A percentile compares a stretch with the other conserved stretches of the same genome.
Evolutionary conservation across 768 basidiomycete genomes (phyloP).

Genomic region (Kwoniella dendrophila): DNA sequence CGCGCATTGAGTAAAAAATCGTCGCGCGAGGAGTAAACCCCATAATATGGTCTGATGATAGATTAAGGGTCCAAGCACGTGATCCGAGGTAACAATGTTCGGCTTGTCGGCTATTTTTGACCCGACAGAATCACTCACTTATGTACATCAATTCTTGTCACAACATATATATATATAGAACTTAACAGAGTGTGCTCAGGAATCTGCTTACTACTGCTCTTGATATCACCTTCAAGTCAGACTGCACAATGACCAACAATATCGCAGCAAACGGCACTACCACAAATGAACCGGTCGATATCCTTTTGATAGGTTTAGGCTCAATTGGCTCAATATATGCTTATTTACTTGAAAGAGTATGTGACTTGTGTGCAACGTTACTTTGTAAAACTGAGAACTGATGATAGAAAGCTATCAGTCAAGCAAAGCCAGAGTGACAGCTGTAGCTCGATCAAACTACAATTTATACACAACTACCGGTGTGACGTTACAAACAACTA

Average conservation of each 20-base stretch:
- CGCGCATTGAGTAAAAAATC: no score
- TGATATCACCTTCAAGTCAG: neutral
- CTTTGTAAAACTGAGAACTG: neutral
- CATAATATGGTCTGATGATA: no score
- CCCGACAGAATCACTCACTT: no score
- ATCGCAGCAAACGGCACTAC: neutral
- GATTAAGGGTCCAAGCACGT: no score
- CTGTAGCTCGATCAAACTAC: slow-evolving; percentile 72
- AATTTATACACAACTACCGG: slow-evolving; percentile 52
- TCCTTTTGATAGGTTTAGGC: slow-evolving; percentile 49
- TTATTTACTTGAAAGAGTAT: slow-evolving; percentile 69
- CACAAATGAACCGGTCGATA: slow-evolving; percentile 33
- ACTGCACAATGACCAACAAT: slow-evolving; percentile 8
- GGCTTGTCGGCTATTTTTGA: no score
- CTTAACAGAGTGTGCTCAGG: no score
- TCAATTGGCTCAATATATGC: slow-evolving; percentile 49
- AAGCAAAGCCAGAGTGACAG: slow-evolving; percentile 68
- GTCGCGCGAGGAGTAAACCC: no score
- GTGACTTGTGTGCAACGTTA: slow-evolving; percentile 31
- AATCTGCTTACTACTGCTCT: no score
- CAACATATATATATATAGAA: no score
- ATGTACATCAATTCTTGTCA: no score
- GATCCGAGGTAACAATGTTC: no score
- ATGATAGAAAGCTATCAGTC: slow-evolving; percentile 55
- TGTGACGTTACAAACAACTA: slow-evolving; percentile 60